Base-by-base conservation (phyloP, 1,284 basidiomycete genomes). In the Cryptococcus hybrid region DNA sequence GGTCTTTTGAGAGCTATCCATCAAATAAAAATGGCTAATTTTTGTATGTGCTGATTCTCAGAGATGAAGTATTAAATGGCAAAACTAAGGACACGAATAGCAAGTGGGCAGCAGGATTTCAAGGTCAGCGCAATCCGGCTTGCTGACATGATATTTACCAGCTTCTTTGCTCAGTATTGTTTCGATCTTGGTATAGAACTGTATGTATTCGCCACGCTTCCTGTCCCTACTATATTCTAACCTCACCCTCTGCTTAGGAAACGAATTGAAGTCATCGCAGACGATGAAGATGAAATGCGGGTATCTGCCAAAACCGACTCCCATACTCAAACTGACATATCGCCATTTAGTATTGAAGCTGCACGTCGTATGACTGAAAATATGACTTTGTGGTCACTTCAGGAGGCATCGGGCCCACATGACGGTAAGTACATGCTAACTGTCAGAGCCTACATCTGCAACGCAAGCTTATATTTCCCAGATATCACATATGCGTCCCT, bases 401-500 rank as follows among this genome's bases (percentile, higher is more conserved):
- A 13, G 90, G 91, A 1, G 77, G 78, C 11, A 92, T 94, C 57
- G 90, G 91, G 0, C 88, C 90, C 1, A 92, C 89, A 92, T 67
- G 90, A 90, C 69, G 89, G 88, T 88, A 39, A 54, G 66, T 61
- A 24, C 36, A 9, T 36, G 35, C 44, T 12, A 13, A 34, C 12
- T 15, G 24, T 18, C 13, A 34, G 35, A 30, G 12, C 42, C 8
- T 49, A 3, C 36, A 46, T n/a, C 42, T 30, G 53, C 44, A 48
- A 42, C 37, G 15, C 50, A 39, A 18, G 36, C 47, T 46, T 38
- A 51, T 37, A 12, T 52, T 54, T 60, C 7, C 18, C 55, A 76
- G 90, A 93, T 68, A 95, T 95, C 68, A 95, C 92, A 1, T 96
- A 96, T 70, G 82, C 85, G 7, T 88, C 88, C 0, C 85, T 97